phyloP scores from a whole-genome alignment of 163 green algal species.

The Chloromonas sp. region DNA sequence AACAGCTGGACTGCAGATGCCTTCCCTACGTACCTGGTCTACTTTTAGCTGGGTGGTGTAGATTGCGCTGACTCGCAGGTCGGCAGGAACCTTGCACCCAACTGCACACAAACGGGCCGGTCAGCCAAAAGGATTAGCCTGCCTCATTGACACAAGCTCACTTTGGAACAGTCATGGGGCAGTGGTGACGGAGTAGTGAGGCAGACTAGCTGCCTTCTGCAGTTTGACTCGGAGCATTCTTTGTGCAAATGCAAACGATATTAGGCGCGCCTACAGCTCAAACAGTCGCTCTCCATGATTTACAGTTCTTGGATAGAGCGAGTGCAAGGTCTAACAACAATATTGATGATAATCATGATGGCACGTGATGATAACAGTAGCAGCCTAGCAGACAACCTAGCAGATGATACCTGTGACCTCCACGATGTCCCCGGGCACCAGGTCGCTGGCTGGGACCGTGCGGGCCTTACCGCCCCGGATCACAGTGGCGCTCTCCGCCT shows the following conservation, averaged over 20 bases:
- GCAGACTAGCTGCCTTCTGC: too few species aligned
- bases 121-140: not conserved
- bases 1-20: too few species aligned
- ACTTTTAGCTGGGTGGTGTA: conserved; percentile 48
- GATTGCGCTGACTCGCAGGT: conserved; percentile 70
- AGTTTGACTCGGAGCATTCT: too few species aligned
- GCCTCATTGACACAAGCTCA: not conserved
- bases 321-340: too few species aligned
- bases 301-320: too few species aligned
- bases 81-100: conserved; percentile 84
- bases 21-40: conserved; percentile 50
- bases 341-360: not conserved
- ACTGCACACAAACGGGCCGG: conserved; percentile 27
- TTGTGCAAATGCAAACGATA: too few species aligned
- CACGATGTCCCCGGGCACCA: conserved; percentile 95
- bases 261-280: too few species aligned
- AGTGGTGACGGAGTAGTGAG: too few species aligned
- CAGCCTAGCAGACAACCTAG: not conserved
- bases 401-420: conserved; percentile 55
- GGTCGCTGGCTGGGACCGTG: conserved; percentile 61
- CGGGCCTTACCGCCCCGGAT: conserved; percentile 53
- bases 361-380: not conserved
- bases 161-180: too few species aligned
- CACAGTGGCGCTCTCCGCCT: conserved; percentile 72
- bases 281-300: too few species aligned